Evolutionary conservation across 768 basidiomycete species (phyloP).

Genomic region (Suillus placidus): DNA sequence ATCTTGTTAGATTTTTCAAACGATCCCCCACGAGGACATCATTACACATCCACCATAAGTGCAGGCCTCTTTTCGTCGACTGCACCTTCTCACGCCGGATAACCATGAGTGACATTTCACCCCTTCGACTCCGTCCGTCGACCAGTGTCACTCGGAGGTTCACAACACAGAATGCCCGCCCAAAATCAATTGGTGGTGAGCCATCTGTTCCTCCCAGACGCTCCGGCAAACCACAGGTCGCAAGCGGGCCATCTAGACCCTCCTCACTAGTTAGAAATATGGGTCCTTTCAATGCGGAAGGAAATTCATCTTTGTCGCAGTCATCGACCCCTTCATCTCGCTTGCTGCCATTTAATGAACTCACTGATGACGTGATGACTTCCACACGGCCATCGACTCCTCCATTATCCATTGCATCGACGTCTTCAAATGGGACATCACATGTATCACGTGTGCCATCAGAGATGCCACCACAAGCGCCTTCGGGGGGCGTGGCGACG

Average conservation of each 20-base stretch:
- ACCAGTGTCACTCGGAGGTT: constrained; percentile 27
- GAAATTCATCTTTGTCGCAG: constrained; percentile 1
- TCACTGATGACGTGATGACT: constrained; percentile 24
- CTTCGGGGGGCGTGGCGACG: constrained; percentile 35
- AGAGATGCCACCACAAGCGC: constrained; percentile 2
- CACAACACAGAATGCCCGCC: constrained; percentile 28
- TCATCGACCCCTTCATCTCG: constrained; percentile 24
- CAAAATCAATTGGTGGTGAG: constrained; percentile 30
- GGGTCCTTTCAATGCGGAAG: not conserved
- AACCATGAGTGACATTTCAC: constrained; percentile 38
- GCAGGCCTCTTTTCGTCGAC: constrained; percentile 30
- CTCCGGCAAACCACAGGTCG: constrained; percentile 26
- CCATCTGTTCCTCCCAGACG: constrained; percentile 33
- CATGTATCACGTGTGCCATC: constrained; percentile 2
- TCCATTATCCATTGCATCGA: constrained; percentile 31
- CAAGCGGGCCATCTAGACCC: constrained; percentile 21
- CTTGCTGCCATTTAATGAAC: constrained; percentile 22
- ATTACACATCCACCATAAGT: constrained; percentile 35
- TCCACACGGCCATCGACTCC: constrained; percentile 34
- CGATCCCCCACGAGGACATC: constrained; percentile 37
- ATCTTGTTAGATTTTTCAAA: constrained; percentile 43
- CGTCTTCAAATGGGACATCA: constrained; percentile 24
- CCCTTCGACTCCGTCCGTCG: constrained; percentile 38
- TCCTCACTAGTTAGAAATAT: constrained; percentile 17
- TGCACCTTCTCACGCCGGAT: constrained; percentile 36